phyloP scores from a whole-genome alignment of 2,329 filamentous ascomycete genomes.

The Penicillium sp. region DNA sequence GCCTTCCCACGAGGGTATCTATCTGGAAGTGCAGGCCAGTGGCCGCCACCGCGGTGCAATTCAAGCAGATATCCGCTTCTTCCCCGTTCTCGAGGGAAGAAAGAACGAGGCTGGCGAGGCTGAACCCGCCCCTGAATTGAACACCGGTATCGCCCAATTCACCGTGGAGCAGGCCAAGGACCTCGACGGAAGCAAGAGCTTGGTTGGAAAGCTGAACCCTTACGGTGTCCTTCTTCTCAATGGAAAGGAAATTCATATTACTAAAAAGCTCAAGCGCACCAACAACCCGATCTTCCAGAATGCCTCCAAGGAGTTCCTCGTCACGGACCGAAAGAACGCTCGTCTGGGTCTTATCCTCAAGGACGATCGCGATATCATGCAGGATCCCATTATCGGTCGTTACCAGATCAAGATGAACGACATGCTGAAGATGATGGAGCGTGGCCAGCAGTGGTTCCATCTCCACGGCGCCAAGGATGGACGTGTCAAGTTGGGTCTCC shows the following conservation, averaged over 20 bases:
- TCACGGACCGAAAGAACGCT: constrained; percentile 87
- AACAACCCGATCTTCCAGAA: constrained; percentile 98
- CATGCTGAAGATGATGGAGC: constrained; percentile 83
- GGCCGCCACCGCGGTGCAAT: constrained; percentile 80
- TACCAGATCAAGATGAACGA: constrained; percentile 96
- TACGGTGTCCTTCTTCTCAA: constrained; percentile 88
- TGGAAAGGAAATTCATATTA: constrained; percentile 82
- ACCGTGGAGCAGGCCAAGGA: constrained; percentile 96
- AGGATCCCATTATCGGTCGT: constrained; percentile 80
- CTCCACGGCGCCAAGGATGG: constrained; percentile 76
- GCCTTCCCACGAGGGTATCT: constrained; percentile 75
- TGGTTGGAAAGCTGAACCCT: constrained; percentile 86
- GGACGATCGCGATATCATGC: constrained; percentile 81
- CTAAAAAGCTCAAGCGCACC: constrained; percentile 90
- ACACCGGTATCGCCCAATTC: constrained; percentile 90
- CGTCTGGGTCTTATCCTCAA: constrained; percentile 91
- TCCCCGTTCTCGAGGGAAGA: constrained; percentile 75
- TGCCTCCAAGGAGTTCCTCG: constrained; percentile 87
- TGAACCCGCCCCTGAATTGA: constrained; percentile 80
- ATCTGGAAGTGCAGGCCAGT: constrained; percentile 77
- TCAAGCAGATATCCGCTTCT: constrained; percentile 84
- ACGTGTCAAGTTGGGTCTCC: constrained; percentile 81
- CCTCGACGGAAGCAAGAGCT: constrained; percentile 84
- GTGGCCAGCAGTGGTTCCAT: constrained; percentile 96
- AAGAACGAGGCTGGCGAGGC: constrained; percentile 70